Percentiles rank a stretch among this genome's conserved stretches.
Evolutionary conservation across 2,329 filamentous ascomycete species (phyloP).

Genomic region (Colletotrichum salicis): DNA sequence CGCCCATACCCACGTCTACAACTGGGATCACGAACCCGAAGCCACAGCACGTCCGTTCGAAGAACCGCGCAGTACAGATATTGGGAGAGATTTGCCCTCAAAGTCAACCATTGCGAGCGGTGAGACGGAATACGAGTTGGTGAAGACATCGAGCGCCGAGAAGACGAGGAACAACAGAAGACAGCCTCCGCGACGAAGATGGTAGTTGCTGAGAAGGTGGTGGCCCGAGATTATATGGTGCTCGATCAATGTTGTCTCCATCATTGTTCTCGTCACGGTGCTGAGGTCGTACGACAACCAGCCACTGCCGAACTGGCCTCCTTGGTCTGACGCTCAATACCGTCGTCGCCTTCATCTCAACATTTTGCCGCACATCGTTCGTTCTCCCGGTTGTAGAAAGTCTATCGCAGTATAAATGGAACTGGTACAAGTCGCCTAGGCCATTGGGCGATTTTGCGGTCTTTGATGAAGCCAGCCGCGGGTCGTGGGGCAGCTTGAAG

Average conservation of each 20-base stretch:
- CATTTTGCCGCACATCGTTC: slow-evolving; percentile 38
- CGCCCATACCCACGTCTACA: slow-evolving; percentile 1
- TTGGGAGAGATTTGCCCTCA: background rate
- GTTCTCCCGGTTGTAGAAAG: slow-evolving; percentile 41
- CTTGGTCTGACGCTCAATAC: slow-evolving; percentile 44
- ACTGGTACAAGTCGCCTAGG: slow-evolving; percentile 30
- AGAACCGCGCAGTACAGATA: background rate
- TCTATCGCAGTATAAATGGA: slow-evolving; percentile 39
- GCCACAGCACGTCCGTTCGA: background rate
- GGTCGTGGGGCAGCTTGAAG: slow-evolving; percentile 35
- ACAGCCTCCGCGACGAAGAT: background rate
- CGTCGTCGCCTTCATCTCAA: slow-evolving; percentile 41
- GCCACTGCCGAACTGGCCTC: slow-evolving; percentile 38
- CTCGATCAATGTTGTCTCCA: background rate
- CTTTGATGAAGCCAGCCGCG: slow-evolving; percentile 36
- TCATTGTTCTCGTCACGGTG: slow-evolving; percentile 39
- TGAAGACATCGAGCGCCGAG: background rate
- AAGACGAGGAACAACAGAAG: background rate
- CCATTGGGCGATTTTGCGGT: slow-evolving; percentile 33
- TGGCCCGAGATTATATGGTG: slow-evolving; percentile 19
- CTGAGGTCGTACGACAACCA: slow-evolving; percentile 36
- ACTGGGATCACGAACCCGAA: background rate
- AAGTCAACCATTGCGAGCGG: background rate
- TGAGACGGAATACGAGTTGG: slow-evolving; percentile 11
- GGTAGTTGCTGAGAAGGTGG: background rate